Base-by-base conservation (phyloP, 192 early-diverging fungal species). In the Borealophlyctis nickersoniae region DNA sequence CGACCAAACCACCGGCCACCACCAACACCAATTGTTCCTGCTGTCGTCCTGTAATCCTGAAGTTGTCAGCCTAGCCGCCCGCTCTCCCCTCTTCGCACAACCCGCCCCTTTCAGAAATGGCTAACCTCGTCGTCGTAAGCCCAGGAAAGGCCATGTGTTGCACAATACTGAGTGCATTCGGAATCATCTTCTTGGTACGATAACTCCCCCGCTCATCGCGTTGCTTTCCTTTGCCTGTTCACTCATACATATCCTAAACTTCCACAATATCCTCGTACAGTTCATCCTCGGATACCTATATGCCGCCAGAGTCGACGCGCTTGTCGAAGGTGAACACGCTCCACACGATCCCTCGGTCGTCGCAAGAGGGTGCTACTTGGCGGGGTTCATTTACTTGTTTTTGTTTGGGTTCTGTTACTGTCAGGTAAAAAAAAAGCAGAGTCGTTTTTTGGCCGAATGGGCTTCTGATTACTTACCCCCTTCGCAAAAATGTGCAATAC, bases 311-410 rank as follows among this genome's bases (percentile, higher is more conserved):
- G 54, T 30, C 52, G 60, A 55, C n/a, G 33, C 49, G 51, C 67
- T 69, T 2, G 60, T 62, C 22, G 35, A 53, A 16, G 60, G 53
- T 16, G 52, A 60, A 28, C 9, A 45, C 7, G 66, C 59, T 2
- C 67, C 67, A 4, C 35, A 48, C n/a, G 60, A 69, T 39, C 67
- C 52, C 3, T 32, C 30, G 23, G 35, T 57, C n/a, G 60, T 69
- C 13, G 67, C 67, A 28, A 31, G 51, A 55, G 67, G 52, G 4
- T 69, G 67, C 48, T 69, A 69, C 27, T 22, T 69, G 4, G 67
- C 67, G 2, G 67, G 67, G 7, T 69, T 69, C 53, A 69, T 69
- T 24, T 69, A 69, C 60, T 56, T 69, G 67, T 58, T 49, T 22
- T 58, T 69, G 50, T 62, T 69, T 48, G 60, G 36, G 3, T 69